Evolutionary conservation across 495 filamentous ascomycete genomes (phyloP), one percentile per base, ranked within the genome.

Genomic region (Haplographium delicatum): DNA sequence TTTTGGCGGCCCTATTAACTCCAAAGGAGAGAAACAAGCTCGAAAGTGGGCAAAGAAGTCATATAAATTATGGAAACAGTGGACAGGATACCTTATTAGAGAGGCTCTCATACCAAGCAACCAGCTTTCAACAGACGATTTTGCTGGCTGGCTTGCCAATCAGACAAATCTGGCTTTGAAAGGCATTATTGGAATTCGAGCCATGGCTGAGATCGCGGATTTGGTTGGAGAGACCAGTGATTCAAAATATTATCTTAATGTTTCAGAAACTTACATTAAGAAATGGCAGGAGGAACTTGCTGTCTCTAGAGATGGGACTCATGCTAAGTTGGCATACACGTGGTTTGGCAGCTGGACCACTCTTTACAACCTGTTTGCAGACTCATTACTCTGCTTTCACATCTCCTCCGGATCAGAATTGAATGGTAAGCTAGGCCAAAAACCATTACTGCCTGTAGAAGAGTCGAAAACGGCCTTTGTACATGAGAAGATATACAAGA

Each of bases 291-390:
- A 86, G 46, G 59, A 62, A 20, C 82, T 79, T 52, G 91, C 81
- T 45, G 82, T 94, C 60, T 88, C 86, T 0, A 74, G 88, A 22
- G 91, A 97, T 66, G 74, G 79, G 31, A 80, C 84, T 1, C 88
- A 95, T 59, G 88, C 89, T 22, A 95, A 96, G 63, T 71, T 97
- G 28, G 86, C 91, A 0, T 97, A 97, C 65, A 79, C 90, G 44
- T 95, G 91, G 89, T 90, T 88, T 58, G 91, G 91, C 9, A 90
- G 85, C 35, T 97, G 91, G 91, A 95, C 90, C 38, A 96, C 89
- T 1, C 76, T 95, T 16, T 96, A 96, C 68, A 95, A 95, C 57
- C 74, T 95, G 22, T 95, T 86, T 66, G 85, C 82, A 25, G 89
- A 95, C 56, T 78, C 83, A 7, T 74, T 90, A 15, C 80, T 95